These are phyloP conservation scores for Haplosporangium sp. DNA, from an alignment of 371 early-diverging fungal species.

Conservation along the genomic window DNA sequence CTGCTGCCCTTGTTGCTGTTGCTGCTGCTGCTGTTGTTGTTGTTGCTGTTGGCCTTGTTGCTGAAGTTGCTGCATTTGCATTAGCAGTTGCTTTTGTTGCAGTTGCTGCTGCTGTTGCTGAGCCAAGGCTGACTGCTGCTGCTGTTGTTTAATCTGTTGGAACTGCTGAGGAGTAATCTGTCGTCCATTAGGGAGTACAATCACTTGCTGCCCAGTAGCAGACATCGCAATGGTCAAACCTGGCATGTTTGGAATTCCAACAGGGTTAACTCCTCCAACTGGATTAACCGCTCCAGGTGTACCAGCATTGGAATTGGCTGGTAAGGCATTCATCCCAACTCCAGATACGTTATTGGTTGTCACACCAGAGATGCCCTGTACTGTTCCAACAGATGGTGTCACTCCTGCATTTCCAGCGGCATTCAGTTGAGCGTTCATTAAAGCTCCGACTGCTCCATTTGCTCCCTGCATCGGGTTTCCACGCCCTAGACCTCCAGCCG, in stretches of 20 bases:
- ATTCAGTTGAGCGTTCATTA: constrained; percentile 12
- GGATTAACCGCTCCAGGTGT: neutral
- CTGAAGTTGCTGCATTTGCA: constrained; percentile 25
- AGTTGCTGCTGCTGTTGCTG: constrained; percentile 23
- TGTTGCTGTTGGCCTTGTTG: constrained; percentile 23
- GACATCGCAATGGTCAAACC: constrained; percentile 21
- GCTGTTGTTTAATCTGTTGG: constrained; percentile 31
- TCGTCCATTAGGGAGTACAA: constrained; percentile 32
- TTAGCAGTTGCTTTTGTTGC: constrained; percentile 11
- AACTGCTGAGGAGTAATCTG: constrained; percentile 45
- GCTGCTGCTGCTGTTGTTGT: constrained; percentile 18
- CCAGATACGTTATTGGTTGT: constrained; percentile 4
- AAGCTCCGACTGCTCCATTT: constrained; percentile 5
- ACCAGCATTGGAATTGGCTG: constrained; percentile 11
- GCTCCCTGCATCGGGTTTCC: constrained; percentile 25
- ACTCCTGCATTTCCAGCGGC: constrained; percentile 3
- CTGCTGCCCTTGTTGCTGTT: constrained; percentile 11
- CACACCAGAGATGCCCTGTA: constrained; percentile 2
- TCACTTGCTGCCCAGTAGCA: constrained; percentile 37
- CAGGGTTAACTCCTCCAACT: constrained; percentile 7
- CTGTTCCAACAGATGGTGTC: neutral
- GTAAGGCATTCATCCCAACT: constrained; percentile 11
- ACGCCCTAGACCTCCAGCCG: constrained; percentile 19
- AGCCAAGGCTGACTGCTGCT: constrained; percentile 9
- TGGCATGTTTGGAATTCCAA: constrained; percentile 6